phyloP scores from a whole-genome alignment of 768 basidiomycete species.

The Pisolithus marmoratus region DNA sequence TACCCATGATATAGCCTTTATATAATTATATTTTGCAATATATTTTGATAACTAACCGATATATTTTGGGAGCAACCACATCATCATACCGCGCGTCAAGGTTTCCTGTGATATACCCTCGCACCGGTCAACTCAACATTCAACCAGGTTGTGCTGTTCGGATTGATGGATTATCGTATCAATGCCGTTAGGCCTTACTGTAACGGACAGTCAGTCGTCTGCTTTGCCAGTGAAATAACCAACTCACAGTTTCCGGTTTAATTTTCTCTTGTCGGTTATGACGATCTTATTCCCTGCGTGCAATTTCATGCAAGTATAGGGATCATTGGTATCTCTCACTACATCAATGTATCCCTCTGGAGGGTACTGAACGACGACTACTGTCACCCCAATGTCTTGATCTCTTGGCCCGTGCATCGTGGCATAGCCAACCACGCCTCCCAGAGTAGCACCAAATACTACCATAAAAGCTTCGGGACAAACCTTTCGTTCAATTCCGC shows the following conservation, averaged over 20 bases:
- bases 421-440: conserved; percentile 78
- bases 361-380: conserved; percentile 79
- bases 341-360: conserved; percentile 88
- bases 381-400: conserved; percentile 71
- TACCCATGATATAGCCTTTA: too few species aligned
- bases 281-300: conserved; percentile 84
- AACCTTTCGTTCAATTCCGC: conserved; percentile 87
- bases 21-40: too few species aligned
- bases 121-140: too few species aligned
- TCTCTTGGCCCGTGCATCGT: conserved; percentile 81
- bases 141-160: too few species aligned
- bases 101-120: too few species aligned
- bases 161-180: conserved; percentile 34
- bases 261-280: conserved; percentile 75
- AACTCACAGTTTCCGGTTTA: conserved; percentile 69
- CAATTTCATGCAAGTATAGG: conserved; percentile 84
- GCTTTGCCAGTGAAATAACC: not conserved
- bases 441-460: conserved; percentile 40
- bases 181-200: conserved; percentile 52
- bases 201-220: conserved; percentile 6
- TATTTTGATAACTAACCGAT: too few species aligned
- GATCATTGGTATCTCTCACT: conserved; percentile 93
- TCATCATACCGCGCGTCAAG: too few species aligned
- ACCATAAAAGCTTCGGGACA: conserved; percentile 14
- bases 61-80: too few species aligned